A percentile compares a stretch with the other conserved stretches of the same genome.
These are phyloP conservation scores for Apodospora peruviana DNA, from an alignment of 495 filamentous ascomycete species.

Conservation along the genomic window DNA sequence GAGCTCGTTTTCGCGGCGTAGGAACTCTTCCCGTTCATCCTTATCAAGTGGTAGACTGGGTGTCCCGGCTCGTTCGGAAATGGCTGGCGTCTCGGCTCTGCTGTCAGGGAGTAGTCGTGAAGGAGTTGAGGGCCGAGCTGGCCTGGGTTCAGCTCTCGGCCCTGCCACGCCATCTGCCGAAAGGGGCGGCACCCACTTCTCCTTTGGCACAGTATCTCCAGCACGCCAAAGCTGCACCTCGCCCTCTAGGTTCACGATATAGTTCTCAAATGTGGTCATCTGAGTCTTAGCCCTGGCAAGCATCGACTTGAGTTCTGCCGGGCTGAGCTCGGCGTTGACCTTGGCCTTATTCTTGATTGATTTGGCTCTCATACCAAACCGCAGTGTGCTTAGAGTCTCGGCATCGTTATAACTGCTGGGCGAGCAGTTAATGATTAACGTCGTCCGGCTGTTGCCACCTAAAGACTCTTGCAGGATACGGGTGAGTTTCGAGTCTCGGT, in stretches of 20 bases:
- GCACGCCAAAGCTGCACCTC: conserved; percentile 83
- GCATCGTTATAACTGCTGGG: conserved; percentile 97
- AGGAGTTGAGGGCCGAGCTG: conserved; percentile 71
- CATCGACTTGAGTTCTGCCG: conserved; percentile 84
- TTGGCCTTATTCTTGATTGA: conserved; percentile 99
- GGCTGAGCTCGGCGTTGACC: conserved; percentile 96
- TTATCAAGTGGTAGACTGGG: conserved; percentile 86
- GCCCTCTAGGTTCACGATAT: conserved; percentile 75
- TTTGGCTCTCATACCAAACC: conserved; percentile 96
- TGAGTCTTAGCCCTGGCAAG: conserved; percentile 89
- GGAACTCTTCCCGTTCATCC: conserved; percentile 94
- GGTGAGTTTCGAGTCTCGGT: conserved; percentile 96
- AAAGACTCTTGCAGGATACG: conserved; percentile 94
- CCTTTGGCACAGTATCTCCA: conserved; percentile 84
- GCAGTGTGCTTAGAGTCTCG: conserved; percentile 87
- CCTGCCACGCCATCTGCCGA: conserved; percentile 61
- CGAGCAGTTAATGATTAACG: conserved; percentile 96
- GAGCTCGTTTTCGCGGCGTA: conserved; percentile 90
- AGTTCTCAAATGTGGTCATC: conserved; percentile 79
- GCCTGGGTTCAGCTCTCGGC: conserved; percentile 54
- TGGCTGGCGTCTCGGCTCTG: conserved; percentile 62
- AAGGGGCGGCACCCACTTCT: conserved; percentile 50
- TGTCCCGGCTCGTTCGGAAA: conserved; percentile 72
- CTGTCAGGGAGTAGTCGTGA: conserved; percentile 73
- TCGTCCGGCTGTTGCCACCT: conserved; percentile 95